Evolutionary conservation across 1,284 basidiomycete genomes (phyloP).

Genomic region (Cystobasidium sp.): DNA sequence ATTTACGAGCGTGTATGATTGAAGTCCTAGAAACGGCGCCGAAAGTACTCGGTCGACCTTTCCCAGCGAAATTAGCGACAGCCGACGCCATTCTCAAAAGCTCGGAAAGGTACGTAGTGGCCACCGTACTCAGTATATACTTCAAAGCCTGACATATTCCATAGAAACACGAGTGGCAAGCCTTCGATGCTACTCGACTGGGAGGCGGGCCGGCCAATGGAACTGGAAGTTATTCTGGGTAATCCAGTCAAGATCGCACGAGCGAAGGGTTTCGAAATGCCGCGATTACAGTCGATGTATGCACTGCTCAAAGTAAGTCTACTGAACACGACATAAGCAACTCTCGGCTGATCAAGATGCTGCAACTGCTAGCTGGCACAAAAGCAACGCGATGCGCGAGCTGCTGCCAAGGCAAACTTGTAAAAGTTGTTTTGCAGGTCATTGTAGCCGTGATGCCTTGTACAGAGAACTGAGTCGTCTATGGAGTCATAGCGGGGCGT

Average conservation of each 20-base stretch:
- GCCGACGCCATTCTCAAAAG: conserved; percentile 57
- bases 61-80: conserved; percentile 56
- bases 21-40: conserved; percentile 58
- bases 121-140: background rate
- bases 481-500: background rate
- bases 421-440: background rate
- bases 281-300: conserved; percentile 59
- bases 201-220: conserved; percentile 57
- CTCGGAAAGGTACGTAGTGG: conserved; percentile 50
- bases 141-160: background rate
- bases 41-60: conserved; percentile 55
- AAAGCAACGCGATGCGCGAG: conserved; percentile 11
- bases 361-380: conserved; percentile 12
- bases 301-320: conserved; percentile 55
- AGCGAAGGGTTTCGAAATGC: conserved; percentile 57
- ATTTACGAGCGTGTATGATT: conserved; percentile 58
- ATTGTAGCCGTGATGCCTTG: background rate
- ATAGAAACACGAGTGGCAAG: conserved; percentile 56
- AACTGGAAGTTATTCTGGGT: conserved; percentile 58
- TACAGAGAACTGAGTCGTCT: background rate
- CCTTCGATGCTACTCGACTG: conserved; percentile 61
- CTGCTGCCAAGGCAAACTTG: background rate
- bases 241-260: conserved; percentile 56
- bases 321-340: too few species aligned
- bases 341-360: background rate